Base-by-base conservation (phyloP, 805 yeast genomes). In the Metschnikowia similis region DNA sequence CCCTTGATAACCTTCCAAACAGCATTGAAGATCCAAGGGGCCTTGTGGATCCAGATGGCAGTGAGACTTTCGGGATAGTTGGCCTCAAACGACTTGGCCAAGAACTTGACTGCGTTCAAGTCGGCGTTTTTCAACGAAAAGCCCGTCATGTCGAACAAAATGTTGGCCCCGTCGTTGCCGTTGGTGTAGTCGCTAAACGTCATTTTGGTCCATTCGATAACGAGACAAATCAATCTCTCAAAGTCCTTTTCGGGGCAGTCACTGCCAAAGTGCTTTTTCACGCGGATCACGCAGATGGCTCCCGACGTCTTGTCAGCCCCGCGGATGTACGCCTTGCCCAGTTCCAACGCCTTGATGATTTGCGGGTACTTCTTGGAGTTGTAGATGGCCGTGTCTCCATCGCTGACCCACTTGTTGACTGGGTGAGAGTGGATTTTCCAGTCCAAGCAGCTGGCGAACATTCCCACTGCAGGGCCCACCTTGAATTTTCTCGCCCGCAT, bases 21-120 rank as follows among this genome's bases (percentile, higher is more conserved):
- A 29, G 97, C 92, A 49, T 87, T 83, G 74, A 94, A 94, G 47
- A 94, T 82, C 97, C 97, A 90, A 26, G 99, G 99, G 0, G 99
- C 97, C 61, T 87, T 87, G 72, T 89, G 96, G 54, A 94, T 84
- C 61, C 89, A 79, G 48, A 94, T 71, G 48, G 80, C 81, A 21
- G 96, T 96, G 48, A 94, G 78, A 40, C 88, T 85, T 70, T 94
- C 99, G 1, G 99, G 99, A 67, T 91, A 94, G 66, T 92, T 96
- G 0, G 96, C 96, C 74, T 94, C 98, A 66, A 94, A 90, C 49
- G 91, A 86, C 51, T 82, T 81, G 54, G 94, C 85, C 71, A 94
- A 81, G 69, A 88, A 92, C 69, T 89, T 89, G 49, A 92, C 95
- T 8, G 97, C 89, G 6, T 80, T 75, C 65, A 89, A 89, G 70